phyloP scores from a whole-genome alignment of 306 rosid species.

The Delonix regia region DNA sequence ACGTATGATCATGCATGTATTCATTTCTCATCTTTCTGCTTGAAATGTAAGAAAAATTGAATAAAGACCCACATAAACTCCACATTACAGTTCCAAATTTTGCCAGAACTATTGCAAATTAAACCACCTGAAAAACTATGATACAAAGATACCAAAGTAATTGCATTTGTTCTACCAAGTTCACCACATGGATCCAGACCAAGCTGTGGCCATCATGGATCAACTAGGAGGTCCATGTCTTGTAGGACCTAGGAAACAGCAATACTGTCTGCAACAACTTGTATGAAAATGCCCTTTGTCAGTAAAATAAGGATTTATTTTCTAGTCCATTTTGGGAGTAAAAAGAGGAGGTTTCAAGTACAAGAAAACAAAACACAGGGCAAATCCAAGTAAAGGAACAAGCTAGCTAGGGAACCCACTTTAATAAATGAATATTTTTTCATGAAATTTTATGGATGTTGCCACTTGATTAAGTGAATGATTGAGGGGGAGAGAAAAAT shows the following conservation, averaged over 20 bases:
- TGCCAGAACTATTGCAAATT: conserved; percentile 6
- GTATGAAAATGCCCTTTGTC: conserved; percentile 42
- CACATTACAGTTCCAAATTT: not conserved
- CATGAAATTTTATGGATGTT: conserved; percentile 74
- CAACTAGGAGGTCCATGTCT: conserved; percentile 45
- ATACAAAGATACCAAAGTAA: conserved; percentile 28
- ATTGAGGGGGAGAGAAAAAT: conserved; percentile 44
- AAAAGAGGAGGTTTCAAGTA: not conserved
- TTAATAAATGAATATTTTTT: conserved; percentile 41
- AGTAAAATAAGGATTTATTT: conserved; percentile 22
- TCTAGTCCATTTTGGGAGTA: not conserved
- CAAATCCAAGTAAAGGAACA: conserved; percentile 41
- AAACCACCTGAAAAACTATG: not conserved
- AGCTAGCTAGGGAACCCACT: conserved; percentile 55
- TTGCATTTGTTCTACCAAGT: conserved; percentile 31
- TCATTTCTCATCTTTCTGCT: not conserved
- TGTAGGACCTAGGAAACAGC: conserved; percentile 48
- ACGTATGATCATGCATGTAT: not conserved
- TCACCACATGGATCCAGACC: conserved; percentile 37
- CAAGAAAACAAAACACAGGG: conserved; percentile 21
- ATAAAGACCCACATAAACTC: too few relatives aligned
- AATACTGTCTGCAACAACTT: conserved; percentile 43
- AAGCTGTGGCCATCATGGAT: conserved; percentile 34
- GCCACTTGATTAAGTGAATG: conserved; percentile 86
- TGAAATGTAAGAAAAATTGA: not conserved